Evolutionary conservation across 768 basidiomycete genomes (phyloP), one percentile per base, ranked within the genome.

Genomic region (Lentinula edodes): DNA sequence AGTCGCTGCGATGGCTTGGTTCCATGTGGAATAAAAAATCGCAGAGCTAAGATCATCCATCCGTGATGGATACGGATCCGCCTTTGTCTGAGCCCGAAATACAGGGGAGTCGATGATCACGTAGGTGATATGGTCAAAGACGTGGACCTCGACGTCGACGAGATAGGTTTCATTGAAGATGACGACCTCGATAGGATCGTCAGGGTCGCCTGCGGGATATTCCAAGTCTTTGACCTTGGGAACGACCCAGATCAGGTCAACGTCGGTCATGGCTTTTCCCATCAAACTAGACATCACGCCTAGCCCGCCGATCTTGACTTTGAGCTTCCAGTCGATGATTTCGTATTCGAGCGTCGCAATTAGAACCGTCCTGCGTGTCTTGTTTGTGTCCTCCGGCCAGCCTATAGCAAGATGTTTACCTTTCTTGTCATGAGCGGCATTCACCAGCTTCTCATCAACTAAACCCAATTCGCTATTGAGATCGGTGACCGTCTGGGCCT

Each of bases 11-110:
- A 97, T 94, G 48, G 94, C 93, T 74, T 97, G 95, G 69, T 97
- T 97, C 95, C 95, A 97, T 16, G 95, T 95, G 53, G 95, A 96
- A 73, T 97, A 97, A 81, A 96, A 97, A 70, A 96, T 96, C 45
- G 95, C 95, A 9, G 95, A 96, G 66, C 90, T 91, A 64, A 97
- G 81, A 72, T 97, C 95, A 70, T 97, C 95, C 95, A 97, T 97
- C 67, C 95, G 91, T 68, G 93, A 90, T 35, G 95, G 95, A 72
- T 97, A 97, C 2, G 95, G 95, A 68, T 97, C 95, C 0, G 95
- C 80, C 74, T 96, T 97, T 15, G 95, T 95, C 74, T 97, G 95
- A 2, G 95, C 93, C 51, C 95, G 89, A 86, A 97, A 97, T 23
- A 97, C 95, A 48, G 95, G 95, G 66, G 89, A 91, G 78, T 96